phyloP scores from a whole-genome alignment of 176 grass and related monocot genomes.

The Rhipidocladum racemiflorum region DNA sequence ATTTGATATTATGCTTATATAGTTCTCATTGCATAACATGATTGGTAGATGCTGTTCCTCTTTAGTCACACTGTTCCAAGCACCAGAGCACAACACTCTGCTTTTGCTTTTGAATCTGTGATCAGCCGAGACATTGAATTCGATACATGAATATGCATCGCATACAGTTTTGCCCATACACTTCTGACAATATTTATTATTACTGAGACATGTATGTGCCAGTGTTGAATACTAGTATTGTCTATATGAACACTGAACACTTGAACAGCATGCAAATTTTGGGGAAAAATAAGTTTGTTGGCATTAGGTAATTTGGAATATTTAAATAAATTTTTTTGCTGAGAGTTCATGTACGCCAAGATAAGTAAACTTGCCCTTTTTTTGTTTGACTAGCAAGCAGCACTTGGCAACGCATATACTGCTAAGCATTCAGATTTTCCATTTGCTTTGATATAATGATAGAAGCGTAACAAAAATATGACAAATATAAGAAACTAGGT shows the following conservation, averaged over 20 bases:
- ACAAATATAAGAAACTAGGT: neutral
- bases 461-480: neutral
- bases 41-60: neutral
- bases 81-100: neutral
- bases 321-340: neutral
- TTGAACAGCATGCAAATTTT: neutral
- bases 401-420: neutral
- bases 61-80: conserved; percentile 7
- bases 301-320: neutral
- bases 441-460: neutral
- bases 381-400: conserved; percentile 4
- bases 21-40: neutral
- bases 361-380: neutral
- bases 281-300: neutral
- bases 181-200: neutral
- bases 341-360: neutral
- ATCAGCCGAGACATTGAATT: neutral
- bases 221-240: neutral
- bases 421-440: neutral
- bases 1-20: conserved; percentile 8
- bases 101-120: conserved; percentile 11
- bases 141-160: neutral
- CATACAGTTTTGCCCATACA: neutral
- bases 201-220: neutral
- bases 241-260: neutral